Conservation (phyloP, 208 protist genomes). For the Hexamita inflata region DNA sequence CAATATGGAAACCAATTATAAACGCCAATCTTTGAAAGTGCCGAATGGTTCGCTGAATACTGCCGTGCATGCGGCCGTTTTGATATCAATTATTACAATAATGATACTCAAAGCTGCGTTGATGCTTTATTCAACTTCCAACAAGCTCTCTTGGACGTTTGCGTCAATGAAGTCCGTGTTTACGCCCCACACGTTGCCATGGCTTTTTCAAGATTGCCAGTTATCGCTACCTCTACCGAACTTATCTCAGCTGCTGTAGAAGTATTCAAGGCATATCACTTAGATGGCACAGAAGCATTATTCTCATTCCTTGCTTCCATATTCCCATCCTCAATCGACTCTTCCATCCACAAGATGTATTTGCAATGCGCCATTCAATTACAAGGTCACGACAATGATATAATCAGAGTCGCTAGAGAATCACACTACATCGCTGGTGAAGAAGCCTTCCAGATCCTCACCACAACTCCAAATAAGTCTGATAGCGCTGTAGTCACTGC, state of each 20-base stretch:
- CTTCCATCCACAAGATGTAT: not conserved
- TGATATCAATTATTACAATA: no score
- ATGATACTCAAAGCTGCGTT: not conserved
- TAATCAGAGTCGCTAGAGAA: not conserved
- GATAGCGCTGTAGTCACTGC: not conserved
- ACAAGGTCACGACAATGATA: not conserved
- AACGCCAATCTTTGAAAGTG: not conserved
- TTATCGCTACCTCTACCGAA: not conserved
- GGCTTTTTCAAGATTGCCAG: not conserved
- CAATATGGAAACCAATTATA: not conserved
- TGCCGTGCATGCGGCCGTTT: not conserved
- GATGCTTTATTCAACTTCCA: not conserved
- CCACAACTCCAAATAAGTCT: not conserved
- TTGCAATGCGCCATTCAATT: not conserved
- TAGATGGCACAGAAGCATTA: not conserved
- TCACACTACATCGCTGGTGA: not conserved
- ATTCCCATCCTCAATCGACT: not conserved
- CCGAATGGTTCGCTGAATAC: constrained; percentile 1
- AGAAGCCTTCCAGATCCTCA: not conserved
- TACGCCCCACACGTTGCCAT: constrained; percentile 18
- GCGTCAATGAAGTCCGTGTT: not conserved
- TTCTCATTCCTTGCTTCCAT: not conserved
- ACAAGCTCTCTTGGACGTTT: not conserved
- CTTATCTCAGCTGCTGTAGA: not conserved
- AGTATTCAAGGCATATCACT: not conserved